phyloP scores from a whole-genome alignment of 352 stramenopile genomes.

The Pythium dissotocum region DNA sequence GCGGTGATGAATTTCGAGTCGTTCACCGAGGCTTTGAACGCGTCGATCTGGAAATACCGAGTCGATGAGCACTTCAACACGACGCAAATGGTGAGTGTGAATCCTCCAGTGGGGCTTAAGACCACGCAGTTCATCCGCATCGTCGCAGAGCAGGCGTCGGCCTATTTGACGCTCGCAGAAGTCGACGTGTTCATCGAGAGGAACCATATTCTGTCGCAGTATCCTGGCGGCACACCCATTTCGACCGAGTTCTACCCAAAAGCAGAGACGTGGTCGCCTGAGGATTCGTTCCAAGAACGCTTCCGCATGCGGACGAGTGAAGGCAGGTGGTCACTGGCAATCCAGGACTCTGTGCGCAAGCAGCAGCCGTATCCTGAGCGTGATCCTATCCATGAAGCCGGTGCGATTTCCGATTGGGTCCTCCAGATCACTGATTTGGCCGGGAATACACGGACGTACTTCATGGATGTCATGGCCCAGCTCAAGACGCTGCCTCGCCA shows the following conservation, averaged over 20 bases:
- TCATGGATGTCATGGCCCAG: slow-evolving; percentile 65
- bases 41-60: slow-evolving; percentile 47
- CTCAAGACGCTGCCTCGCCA: slow-evolving; percentile 71
- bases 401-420: slow-evolving; percentile 74
- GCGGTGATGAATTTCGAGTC: slow-evolving; percentile 58
- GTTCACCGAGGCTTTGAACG: slow-evolving; percentile 49
- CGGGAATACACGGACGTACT: slow-evolving; percentile 50
- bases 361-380: slow-evolving; percentile 1
- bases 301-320: slow-evolving; percentile 55
- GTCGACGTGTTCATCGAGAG: slow-evolving; percentile 70
- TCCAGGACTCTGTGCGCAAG: slow-evolving; percentile 38
- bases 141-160: slow-evolving; percentile 39
- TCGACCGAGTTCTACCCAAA: slow-evolving; percentile 45
- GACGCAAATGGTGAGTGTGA: slow-evolving; percentile 42
- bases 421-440: slow-evolving; percentile 66
- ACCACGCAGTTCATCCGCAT: slow-evolving; percentile 68
- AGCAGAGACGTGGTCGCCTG: slow-evolving; percentile 53
- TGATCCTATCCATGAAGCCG: slow-evolving; percentile 34
- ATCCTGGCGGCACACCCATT: slow-evolving; percentile 55
- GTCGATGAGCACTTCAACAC: slow-evolving; percentile 33
- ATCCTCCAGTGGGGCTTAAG: slow-evolving; percentile 39
- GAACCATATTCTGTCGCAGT: slow-evolving; percentile 57
- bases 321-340: slow-evolving; percentile 58
- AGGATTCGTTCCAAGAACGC: slow-evolving; percentile 53
- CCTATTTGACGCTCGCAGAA: slow-evolving; percentile 64